These are phyloP conservation scores for Solanum lycopersicoides DNA, from an alignment of 257 asterid genomes.

Conservation along the genomic window DNA sequence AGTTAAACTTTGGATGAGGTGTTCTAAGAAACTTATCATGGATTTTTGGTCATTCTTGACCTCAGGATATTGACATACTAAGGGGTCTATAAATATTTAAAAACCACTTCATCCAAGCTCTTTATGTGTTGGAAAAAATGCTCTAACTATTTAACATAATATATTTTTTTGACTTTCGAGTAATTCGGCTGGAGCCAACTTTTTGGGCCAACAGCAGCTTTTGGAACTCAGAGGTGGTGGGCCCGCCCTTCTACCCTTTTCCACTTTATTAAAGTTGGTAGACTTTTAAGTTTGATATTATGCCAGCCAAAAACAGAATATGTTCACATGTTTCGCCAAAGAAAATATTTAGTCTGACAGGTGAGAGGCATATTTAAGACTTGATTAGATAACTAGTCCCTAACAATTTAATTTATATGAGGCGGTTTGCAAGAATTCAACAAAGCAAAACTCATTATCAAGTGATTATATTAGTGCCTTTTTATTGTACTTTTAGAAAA, in stretches of 20 bases:
- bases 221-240: not conserved
- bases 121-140: not conserved
- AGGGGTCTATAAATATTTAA: too few relatives aligned
- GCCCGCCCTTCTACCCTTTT: not conserved
- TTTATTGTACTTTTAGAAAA: not conserved
- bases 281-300: not conserved
- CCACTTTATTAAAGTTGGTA: not conserved
- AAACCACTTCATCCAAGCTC: too few relatives aligned
- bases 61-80: too few relatives aligned
- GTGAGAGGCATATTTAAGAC: not conserved
- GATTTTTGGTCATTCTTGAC: too few relatives aligned
- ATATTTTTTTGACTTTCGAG: not conserved
- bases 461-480: not conserved
- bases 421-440: not conserved
- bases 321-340: not conserved
- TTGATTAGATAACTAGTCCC: not conserved
- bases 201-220: not conserved
- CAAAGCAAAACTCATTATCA: not conserved
- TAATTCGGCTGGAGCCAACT: not conserved
- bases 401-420: not conserved
- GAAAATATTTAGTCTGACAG: not conserved
- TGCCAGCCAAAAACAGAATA: not conserved
- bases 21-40: too few relatives aligned
- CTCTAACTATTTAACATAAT: not conserved
- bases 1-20: not conserved